Evolutionary conservation across 257 asterid genomes (phyloP).

Genomic region (Capsicum pubescens): DNA sequence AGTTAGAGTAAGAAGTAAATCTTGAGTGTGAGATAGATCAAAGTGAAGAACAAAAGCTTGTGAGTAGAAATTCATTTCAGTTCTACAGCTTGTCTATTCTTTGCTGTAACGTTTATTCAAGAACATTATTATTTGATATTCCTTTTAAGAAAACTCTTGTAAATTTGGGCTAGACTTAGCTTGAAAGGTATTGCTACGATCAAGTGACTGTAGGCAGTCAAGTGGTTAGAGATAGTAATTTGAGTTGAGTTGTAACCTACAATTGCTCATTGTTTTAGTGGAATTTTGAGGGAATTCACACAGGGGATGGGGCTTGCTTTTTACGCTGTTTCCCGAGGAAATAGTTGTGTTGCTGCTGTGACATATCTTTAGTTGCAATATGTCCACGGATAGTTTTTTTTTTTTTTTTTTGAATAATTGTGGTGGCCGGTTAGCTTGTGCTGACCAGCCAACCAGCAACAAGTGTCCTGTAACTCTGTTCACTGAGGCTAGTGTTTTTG

Average conservation of each 20-base stretch:
- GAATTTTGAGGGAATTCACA: no score
- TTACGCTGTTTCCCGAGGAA: no score
- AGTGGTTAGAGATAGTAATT: no score
- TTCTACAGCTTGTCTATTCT: neutral
- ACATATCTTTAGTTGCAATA: neutral
- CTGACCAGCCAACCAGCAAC: no score
- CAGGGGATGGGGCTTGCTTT: no score
- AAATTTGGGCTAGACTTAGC: no score
- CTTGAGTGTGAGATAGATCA: neutral
- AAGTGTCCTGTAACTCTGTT: no score
- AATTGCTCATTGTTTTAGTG: neutral
- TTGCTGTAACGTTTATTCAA: neutral
- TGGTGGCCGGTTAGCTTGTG: no score
- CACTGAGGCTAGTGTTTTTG: neutral
- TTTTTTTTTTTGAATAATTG: no score
- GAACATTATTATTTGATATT: neutral
- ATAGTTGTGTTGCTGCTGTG: neutral
- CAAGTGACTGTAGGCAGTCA: no score
- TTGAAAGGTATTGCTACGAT: no score
- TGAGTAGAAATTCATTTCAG: neutral
- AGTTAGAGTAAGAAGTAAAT: neutral
- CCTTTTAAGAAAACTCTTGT: no score
- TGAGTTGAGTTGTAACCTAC: neutral
- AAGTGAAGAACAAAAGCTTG: neutral
- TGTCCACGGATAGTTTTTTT: neutral